phyloP scores from a whole-genome alignment of 2,329 filamentous ascomycete species.

The Penicillium paneum region DNA sequence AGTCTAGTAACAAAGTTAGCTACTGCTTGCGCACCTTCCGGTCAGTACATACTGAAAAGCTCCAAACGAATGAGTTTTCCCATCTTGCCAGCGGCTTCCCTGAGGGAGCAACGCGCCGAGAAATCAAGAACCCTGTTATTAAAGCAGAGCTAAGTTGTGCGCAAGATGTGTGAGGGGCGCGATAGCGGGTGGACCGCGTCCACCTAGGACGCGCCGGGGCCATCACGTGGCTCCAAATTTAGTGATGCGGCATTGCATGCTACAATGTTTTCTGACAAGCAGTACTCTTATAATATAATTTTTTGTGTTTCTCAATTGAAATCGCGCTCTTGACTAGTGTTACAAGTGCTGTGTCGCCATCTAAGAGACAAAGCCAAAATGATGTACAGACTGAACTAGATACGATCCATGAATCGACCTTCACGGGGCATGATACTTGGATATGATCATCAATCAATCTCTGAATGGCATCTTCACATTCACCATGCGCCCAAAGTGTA shows the following conservation, averaged over 20 bases:
- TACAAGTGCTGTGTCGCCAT: conserved; percentile 1
- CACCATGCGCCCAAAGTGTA: conserved; percentile 26
- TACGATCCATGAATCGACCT: too few relatives aligned
- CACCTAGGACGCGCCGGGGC: conserved; percentile 25
- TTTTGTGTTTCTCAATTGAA: background rate
- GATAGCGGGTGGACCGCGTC: conserved; percentile 23
- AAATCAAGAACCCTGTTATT: conserved; percentile 14
- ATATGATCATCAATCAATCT: background rate
- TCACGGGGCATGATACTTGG: background rate
- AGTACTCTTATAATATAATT: too few relatives aligned
- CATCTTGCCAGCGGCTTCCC: conserved; percentile 59
- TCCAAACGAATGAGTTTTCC: conserved; percentile 94
- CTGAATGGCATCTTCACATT: conserved; percentile 6
- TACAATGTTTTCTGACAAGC: background rate
- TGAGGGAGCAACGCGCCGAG: conserved; percentile 21
- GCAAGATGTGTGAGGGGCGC: conserved; percentile 23
- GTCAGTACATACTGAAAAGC: conserved; percentile 70
- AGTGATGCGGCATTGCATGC: background rate
- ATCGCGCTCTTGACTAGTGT: background rate
- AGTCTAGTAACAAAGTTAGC: conserved; percentile 60
- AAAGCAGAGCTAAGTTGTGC: conserved; percentile 11
- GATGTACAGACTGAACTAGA: background rate
- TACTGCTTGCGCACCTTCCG: conserved; percentile 9
- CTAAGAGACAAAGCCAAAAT: background rate
- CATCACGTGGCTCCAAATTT: conserved; percentile 24